A percentile compares a stretch with the other conserved stretches of the same genome.
Evolutionary conservation across 371 early-diverging fungal genomes (phyloP).

Genomic region (Syncephalis fuscata): DNA sequence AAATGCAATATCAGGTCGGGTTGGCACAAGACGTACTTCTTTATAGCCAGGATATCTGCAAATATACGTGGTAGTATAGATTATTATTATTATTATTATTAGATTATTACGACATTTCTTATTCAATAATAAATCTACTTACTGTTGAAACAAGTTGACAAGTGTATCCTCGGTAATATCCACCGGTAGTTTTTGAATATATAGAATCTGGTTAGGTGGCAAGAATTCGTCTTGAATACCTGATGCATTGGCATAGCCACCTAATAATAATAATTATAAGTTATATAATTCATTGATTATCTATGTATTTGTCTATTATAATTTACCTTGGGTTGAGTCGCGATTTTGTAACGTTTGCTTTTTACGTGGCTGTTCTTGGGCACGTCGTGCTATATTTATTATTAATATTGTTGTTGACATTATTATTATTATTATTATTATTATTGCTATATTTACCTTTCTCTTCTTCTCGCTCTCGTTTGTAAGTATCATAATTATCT

Average conservation of each 20-base stretch:
- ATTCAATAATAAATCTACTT: constrained; percentile 4
- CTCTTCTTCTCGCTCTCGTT: constrained; percentile 27
- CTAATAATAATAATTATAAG: constrained; percentile 5
- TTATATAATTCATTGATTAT: constrained; percentile 1
- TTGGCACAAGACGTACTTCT: constrained; percentile 80
- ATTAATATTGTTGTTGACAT: no score
- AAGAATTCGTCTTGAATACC: not conserved
- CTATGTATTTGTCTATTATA: no score
- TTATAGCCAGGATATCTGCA: constrained; percentile 62
- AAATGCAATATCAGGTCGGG: constrained; percentile 76
- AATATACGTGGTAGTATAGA: not conserved
- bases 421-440: not conserved
- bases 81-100: no score
- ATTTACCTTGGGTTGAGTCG: no score
- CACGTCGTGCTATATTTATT: not conserved
- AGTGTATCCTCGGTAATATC: constrained; percentile 43
- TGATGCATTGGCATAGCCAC: constrained; percentile 8
- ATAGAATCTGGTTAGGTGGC: constrained; percentile 64
- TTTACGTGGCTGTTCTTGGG: no score
- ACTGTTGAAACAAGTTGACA: constrained; percentile 48
- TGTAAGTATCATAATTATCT: constrained; percentile 23
- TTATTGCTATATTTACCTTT: constrained; percentile 31
- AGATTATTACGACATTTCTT: not conserved
- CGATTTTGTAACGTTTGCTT: no score
- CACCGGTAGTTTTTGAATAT: constrained; percentile 76